Conservation (phyloP, 106 monocot genomes). For the Triglochin maritima region DNA sequence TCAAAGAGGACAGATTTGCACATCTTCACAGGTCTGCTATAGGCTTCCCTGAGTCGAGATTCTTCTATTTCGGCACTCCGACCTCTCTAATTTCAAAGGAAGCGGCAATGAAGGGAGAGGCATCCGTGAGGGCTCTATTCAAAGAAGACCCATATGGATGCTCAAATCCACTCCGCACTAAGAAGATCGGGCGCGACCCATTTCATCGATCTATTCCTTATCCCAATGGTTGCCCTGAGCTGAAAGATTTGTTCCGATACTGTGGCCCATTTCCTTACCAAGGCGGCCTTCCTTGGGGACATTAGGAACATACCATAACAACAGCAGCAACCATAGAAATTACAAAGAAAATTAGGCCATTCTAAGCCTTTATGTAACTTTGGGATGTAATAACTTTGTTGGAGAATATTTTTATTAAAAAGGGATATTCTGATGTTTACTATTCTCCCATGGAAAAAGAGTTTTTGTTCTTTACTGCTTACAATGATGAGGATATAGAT, state of each 20-base stretch:
- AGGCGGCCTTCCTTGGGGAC: constrained; percentile 65
- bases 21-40: constrained; percentile 66
- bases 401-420: too few species aligned
- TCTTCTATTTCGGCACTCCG: constrained; percentile 73
- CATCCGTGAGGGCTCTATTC: constrained; percentile 63
- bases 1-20: constrained; percentile 85
- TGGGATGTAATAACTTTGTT: too few species aligned
- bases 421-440: too few species aligned
- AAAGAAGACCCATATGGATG: constrained; percentile 80
- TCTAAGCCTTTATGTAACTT: neutral
- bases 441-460: too few species aligned
- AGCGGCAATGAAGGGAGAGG: constrained; percentile 65
- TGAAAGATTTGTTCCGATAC: constrained; percentile 66
- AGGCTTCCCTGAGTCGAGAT: constrained; percentile 69
- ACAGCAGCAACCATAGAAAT: neutral
- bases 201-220: constrained; percentile 78
- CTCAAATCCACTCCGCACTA: constrained; percentile 43
- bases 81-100: constrained; percentile 39
- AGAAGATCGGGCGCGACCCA: constrained; percentile 47
- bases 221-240: constrained; percentile 81
- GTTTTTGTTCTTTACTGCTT: too few species aligned
- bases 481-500: too few species aligned
- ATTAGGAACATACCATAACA: neutral
- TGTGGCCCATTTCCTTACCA: constrained; percentile 71
- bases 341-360: neutral